Percentiles rank a stretch among this genome's conserved stretches.
These are phyloP conservation scores for Crithidia sp. DNA, from an alignment of 208 protist genomes.

Conservation along the genomic window DNA sequence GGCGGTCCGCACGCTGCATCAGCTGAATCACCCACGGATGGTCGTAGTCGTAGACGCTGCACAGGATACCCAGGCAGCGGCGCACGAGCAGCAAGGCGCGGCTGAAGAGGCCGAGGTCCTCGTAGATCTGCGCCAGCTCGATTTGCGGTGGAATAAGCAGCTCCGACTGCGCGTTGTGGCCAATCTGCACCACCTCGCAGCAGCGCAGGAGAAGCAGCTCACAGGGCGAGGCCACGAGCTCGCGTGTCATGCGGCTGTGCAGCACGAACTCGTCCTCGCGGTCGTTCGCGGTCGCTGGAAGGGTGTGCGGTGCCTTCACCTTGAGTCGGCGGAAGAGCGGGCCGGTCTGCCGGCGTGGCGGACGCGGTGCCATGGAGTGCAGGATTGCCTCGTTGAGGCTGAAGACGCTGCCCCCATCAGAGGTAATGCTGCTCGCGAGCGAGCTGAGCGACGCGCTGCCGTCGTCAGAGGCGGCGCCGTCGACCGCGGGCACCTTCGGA, in stretches of 20 bases:
- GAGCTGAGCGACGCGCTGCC: constrained; percentile 48
- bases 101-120: constrained; percentile 78
- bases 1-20: constrained; percentile 51
- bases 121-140: constrained; percentile 84
- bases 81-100: constrained; percentile 80
- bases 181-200: constrained; percentile 85
- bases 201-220: constrained; percentile 86
- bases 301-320: constrained; percentile 43
- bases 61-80: constrained; percentile 83
- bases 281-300: constrained; percentile 18
- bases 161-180: constrained; percentile 82
- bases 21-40: constrained; percentile 85
- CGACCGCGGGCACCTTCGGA: constrained; percentile 31
- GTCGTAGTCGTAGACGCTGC: constrained; percentile 88
- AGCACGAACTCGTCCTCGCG: constrained; percentile 83
- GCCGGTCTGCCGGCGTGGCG: constrained; percentile 58
- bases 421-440: constrained; percentile 59
- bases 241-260: constrained; percentile 80
- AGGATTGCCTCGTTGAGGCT: constrained; percentile 82
- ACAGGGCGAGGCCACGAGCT: constrained; percentile 81
- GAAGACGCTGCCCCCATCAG: constrained; percentile 65
- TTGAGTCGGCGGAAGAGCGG: constrained; percentile 61
- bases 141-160: constrained; percentile 80
- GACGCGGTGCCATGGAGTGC: constrained; percentile 69
- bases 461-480: constrained; percentile 24